Base-by-base conservation (phyloP, 257 asterid species). In the Cordia subcordata region DNA sequence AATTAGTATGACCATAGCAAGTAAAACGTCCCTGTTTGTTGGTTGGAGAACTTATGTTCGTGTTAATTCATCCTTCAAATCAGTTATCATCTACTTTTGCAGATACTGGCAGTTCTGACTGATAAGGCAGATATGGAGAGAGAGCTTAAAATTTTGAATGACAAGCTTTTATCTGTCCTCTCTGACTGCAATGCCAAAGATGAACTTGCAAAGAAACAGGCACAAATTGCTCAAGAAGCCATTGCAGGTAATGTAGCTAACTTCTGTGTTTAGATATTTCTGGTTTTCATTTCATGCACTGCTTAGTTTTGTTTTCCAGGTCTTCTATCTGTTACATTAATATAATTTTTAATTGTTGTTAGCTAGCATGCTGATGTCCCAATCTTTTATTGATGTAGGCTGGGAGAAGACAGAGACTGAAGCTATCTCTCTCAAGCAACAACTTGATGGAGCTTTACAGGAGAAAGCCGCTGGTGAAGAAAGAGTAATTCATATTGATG, bases 381-480 rank as follows among this genome's bases (percentile, higher is more conserved):
- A 58, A 59, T 50, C 47, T 13, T 58, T 52, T 39, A 17, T 13
- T 46, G 46, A 18, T 70, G 12, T 45, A 92, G 98, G 96, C 49
- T 81, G 94, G 96, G 94, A 86, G 75, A 87, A 79, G 63, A 79
- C 94, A 19, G 94, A 88, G 73, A 70, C 75, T 37, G 93, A 92
- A 73, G 93, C 84, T 57, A 56, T 75, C 32, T 67, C 75, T 58
- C 47, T 78, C 76, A 85, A 75, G 77, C 77, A 73, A 71, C 94
- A 90, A 37, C 80, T 90, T 21, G 87, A 87, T 19, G 82, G 57
- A 53, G 87, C 71, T 57, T 50, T 72, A 18, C 81, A 71, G 40
- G 87, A 80, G 74, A 84, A 66, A 69, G 63, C 71, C 57, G 86
- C 70, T 6, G 72, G 74, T 45, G 96, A 83, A 49, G 85, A 85